Base-by-base conservation (phyloP, 768 basidiomycete genomes). In the Kwoniella sp. region DNA sequence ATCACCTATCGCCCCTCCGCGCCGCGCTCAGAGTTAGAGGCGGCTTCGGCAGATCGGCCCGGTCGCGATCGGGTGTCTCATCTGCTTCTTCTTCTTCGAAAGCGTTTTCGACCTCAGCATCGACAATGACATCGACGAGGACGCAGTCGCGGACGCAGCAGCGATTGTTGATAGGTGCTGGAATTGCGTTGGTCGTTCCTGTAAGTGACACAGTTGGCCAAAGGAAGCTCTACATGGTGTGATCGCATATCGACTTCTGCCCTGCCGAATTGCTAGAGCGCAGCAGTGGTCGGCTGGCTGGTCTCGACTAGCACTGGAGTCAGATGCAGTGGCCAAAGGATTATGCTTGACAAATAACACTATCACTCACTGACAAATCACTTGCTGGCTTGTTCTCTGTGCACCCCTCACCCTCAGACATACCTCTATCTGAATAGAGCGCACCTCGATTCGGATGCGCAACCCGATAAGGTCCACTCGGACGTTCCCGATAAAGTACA, bases 381-480 rank as follows among this genome's bases (percentile, higher is more conserved):
- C n/a, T n/a, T n/a, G n/a, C n/a, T n/a, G n/a, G n/a, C n/a, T n/a
- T n/a, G n/a, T n/a, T n/a, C n/a, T n/a, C n/a, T n/a, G n/a, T n/a
- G n/a, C n/a, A n/a, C n/a, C n/a, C n/a, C n/a, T n/a, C n/a, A n/a
- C 40, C 46, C 15, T 24, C 51, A 71, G 70, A 48, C 63, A 21
- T 71, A 71, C 53, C 36, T 67, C 2, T 71, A 67, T 29, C 29
- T 46, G 22, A 71, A 68, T 21, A 51, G 59, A 24, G 60, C 68
- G 3, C 60, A 65, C 48, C 68, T 72, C 21, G 71, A 72, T 30
- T 65, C 67, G 9, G 58, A 60, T 48, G 52, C 63, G 2, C 51
- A 50, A 2, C 66, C 66, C 21, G 63, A 64, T 15, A 57, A 58
- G 30, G 47, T 56, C 15, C 27, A 56, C 37, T 44, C 47, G 13